Evolutionary conservation across 2,329 filamentous ascomycete genomes (phyloP), one percentile per base, ranked within the genome.

Genomic region (Exophiala mesophila): DNA sequence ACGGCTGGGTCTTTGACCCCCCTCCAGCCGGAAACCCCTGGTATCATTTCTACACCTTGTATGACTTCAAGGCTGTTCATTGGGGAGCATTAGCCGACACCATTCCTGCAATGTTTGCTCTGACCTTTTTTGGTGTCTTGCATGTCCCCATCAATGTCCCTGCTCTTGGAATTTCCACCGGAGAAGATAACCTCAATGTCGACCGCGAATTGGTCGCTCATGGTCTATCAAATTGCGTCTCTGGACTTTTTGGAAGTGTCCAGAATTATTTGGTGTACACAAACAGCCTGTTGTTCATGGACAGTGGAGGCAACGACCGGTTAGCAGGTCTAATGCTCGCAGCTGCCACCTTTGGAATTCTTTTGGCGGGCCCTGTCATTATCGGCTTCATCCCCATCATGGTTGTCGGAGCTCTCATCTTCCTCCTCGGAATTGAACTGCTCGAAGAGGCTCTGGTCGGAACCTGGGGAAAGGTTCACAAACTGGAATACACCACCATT

Each of bases 91-190:
- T 98, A 36, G 68, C 74, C n/a, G 82, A 88, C 57, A 89, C 85
- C 1, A 75, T 96, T 20, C 92, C 92, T 1, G 89, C 92, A 20
- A 97, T 98, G 86, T 81, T 98, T 57, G 92, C 92, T 0, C 69
- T 98, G 47, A 97, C 92, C 0, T 98, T 98, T 70, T 98, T 98
- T 57, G 92, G 92, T 39, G 83, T 98, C 42, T 76, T 98, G 2
- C 92, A 98, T 61, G 92, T 98, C 2, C 92, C 92, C 0, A 98
- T 98, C 66, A 98, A 98, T 57, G 89, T 98, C 3, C 92, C 92
- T 2, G 92, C 92, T 2, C 69, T 98, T 45, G 92, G 88, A 0
- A 83, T 95, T 36, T 88, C 88, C 21, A 87, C 85, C 3, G 88
- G 88, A 31, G 89, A 97, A 63, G 92, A 98, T 60, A 85, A 97